Base-by-base conservation (phyloP, 73 alveolate genomes). In the Blepharisma japonicum region DNA sequence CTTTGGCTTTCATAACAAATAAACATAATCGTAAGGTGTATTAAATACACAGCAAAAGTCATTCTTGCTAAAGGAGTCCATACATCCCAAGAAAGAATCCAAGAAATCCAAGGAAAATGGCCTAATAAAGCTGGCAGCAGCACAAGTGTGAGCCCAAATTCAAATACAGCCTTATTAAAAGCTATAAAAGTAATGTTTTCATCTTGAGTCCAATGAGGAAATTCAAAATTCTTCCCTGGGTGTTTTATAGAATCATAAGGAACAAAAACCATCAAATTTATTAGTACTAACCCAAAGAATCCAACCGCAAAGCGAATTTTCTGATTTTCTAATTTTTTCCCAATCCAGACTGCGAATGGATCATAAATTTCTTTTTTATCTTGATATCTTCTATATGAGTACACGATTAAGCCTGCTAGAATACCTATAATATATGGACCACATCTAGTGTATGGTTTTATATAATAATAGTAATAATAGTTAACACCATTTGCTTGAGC, bases 381-480 rank as follows among this genome's bases (percentile, higher is more conserved):
- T 53, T 53, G 42, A 53, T 53, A 53, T 53, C 23, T 53, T 53
- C 67, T 53, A 53, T 14, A 14, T 20, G 67, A 14, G 23, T 14
- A 53, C n/a, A 53, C 67, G 2, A 53, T 53, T 20, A 53, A 53
- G n/a, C 67, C 67, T 14, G 27, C 2, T 53, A 20, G 27, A 53
- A 53, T 14, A 53, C 67, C 67, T 14, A 53, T 11, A 14, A 20
- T 14, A 53, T 53, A 53, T 14, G 67, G 67, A 2, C 27, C 67
- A 14, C n/a, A 53, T 14, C 67, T 11, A 53, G 27, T 53, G 67
- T 53, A 53, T 1, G 67, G 67, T 53, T 53, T 53, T 42, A 55
- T 71, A 55, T 81, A 74, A 56, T 61, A 61, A 61, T 61, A 61
- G 23, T 61, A 14, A n/a, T 14, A 20, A 61, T 61, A 61, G 5